phyloP scores from a whole-genome alignment of 1,139 yeast species.

The Hansenula sp. region DNA sequence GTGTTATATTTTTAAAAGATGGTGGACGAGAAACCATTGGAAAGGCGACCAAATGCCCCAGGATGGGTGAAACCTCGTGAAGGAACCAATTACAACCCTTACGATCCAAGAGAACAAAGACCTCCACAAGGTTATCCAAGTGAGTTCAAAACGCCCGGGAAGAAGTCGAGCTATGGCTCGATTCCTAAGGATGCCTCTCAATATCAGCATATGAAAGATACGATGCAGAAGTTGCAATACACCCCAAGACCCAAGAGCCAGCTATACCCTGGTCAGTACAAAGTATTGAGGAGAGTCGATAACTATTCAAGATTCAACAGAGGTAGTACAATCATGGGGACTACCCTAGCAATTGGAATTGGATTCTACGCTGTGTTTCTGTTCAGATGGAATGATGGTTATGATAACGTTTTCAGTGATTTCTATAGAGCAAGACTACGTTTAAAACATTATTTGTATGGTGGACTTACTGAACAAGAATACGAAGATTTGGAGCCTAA shows the following conservation, averaged over 20 bases:
- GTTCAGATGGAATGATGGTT: conserved; percentile 82
- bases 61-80: conserved; percentile 80
- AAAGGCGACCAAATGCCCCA: conserved; percentile 72
- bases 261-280: conserved; percentile 75
- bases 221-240: conserved; percentile 69
- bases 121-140: conserved; percentile 88
- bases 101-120: conserved; percentile 70
- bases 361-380: conserved; percentile 63
- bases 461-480: conserved; percentile 53
- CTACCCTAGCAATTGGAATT: conserved; percentile 42
- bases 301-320: conserved; percentile 51
- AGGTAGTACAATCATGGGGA: conserved; percentile 49
- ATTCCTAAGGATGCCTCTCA: conserved; percentile 68
- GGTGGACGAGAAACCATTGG: conserved; percentile 17
- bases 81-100: conserved; percentile 57
- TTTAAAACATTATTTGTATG: conserved; percentile 48
- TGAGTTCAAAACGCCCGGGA: conserved; percentile 60
- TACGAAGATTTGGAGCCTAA: conserved; percentile 54
- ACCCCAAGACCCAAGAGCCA: conserved; percentile 78
- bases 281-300: conserved; percentile 61
- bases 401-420: conserved; percentile 69
- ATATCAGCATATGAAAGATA: conserved; percentile 65
- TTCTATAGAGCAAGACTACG: conserved; percentile 61
- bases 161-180: conserved; percentile 51
- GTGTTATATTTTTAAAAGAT: too few relatives aligned